Evolutionary conservation across 352 stramenopile species (phyloP), one percentile per base, ranked within the genome.

Genomic region (Phytopythium mirpurense): DNA sequence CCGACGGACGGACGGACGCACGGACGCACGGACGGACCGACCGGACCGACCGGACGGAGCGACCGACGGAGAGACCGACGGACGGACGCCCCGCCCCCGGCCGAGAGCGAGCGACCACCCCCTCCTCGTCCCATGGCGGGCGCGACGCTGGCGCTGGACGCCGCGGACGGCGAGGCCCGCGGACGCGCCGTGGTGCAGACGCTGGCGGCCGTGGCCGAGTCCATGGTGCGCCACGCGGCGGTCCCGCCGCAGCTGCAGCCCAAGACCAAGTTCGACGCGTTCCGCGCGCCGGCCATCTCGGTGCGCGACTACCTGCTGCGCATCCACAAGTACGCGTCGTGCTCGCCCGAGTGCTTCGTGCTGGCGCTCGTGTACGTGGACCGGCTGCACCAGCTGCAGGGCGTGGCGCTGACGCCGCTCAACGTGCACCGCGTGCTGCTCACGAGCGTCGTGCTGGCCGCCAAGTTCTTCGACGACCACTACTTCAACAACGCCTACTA

Each of bases 401-500:
- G 95, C 49, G 97, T 99, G 55, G 74, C 97, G 19, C 75, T 99
- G 21, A 98, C 96, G 18, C 86, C 96, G 32, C 78, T 99, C 14
- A 99, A 99, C 64, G 95, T 99, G 27, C 96, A 99, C 63, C 93
- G 96, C 42, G 91, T 99, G 5, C 75, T 99, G 41, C 98, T 99
- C 67, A 99, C 96, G 47, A 89, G 90, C 42, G 79, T 99, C 55
- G 93, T 99, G 57, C 67, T 99, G 9, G 96, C 96, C 7, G 96
- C 97, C 56, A 99, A 99, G 76, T 99, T 99, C 72, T 99, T 99
- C 61, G 97, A 99, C 68, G 97, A 99, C 80, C 93, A 98, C 43
- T 99, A 99, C 77, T 99, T 98, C 70, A 99, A 98, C 65, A 99
- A 99, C 74, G 95, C 96, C 21, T 99, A 98, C 82, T 99, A 99